Percentiles rank a stretch among this genome's conserved stretches.
Evolutionary conservation across 1,139 yeast species (phyloP).

Genomic region (Hanseniaspora gamundiae): DNA sequence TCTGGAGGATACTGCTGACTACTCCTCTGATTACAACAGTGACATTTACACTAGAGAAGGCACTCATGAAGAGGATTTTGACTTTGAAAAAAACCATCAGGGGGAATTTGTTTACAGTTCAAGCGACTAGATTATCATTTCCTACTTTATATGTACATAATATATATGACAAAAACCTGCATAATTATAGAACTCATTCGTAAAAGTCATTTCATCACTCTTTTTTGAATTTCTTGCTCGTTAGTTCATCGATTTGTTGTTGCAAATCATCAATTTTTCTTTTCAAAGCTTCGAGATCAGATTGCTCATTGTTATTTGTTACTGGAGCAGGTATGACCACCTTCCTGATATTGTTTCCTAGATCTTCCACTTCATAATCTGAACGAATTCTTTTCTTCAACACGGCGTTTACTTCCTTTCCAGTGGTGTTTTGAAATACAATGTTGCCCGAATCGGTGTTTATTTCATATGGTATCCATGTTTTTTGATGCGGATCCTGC

Average conservation of each 20-base stretch:
- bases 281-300: conserved; percentile 10
- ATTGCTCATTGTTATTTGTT: not conserved
- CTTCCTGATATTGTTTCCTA: not conserved
- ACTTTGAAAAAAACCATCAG: not conserved
- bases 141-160: not conserved
- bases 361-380: not conserved
- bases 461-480: not conserved
- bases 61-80: not conserved
- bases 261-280: conserved; percentile 15
- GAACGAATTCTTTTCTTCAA: not conserved
- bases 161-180: not conserved
- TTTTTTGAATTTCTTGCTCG: conserved; percentile 6
- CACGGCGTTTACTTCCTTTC: not conserved
- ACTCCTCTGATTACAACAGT: not conserved
- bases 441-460: not conserved
- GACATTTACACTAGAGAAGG: not conserved
- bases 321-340: not conserved
- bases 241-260: conserved; percentile 11
- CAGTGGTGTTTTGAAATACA: not conserved
- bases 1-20: not conserved
- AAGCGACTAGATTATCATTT: not conserved
- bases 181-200: too few relatives aligned
- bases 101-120: not conserved
- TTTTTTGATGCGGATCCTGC: not conserved
- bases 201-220: not conserved